Conservation (phyloP, 331 rosid genomes). For the Quercus phellos region DNA sequence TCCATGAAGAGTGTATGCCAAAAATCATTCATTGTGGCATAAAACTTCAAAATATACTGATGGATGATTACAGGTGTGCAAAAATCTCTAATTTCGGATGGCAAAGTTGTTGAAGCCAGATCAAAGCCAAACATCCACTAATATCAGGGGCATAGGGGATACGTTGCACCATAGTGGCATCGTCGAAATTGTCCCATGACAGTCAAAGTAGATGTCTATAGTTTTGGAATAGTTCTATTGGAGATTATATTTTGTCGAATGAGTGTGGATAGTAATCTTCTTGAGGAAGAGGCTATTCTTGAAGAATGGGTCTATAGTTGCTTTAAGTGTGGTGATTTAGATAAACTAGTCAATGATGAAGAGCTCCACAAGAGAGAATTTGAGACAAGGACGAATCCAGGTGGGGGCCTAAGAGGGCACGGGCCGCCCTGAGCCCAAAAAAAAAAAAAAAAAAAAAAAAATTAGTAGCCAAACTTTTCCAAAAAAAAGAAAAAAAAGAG, state of each 20-base stretch:
- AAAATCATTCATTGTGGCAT: slow-evolving; percentile 36
- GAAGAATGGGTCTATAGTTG: slow-evolving; percentile 9
- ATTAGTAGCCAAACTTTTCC: too few relatives aligned
- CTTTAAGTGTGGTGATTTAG: neutral
- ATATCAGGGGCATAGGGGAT: slow-evolving; percentile 15
- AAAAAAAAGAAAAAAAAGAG: too few relatives aligned
- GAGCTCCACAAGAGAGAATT: neutral
- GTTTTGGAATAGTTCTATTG: slow-evolving; percentile 16
- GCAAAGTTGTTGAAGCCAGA: slow-evolving; percentile 21
- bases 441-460: too few relatives aligned
- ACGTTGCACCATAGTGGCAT: slow-evolving; percentile 21
- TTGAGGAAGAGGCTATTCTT: neutral
- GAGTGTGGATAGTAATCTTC: slow-evolving; percentile 1
- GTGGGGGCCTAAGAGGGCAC: too few relatives aligned
- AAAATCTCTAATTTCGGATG: slow-evolving; percentile 26
- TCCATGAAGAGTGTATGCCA: slow-evolving; percentile 29
- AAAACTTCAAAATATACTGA: slow-evolving; percentile 30
- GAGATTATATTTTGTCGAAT: slow-evolving; percentile 13
- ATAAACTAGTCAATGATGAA: slow-evolving; percentile 7
- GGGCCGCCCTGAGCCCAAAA: too few relatives aligned
- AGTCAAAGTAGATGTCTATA: slow-evolving; percentile 17
- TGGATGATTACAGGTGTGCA: slow-evolving; percentile 8
- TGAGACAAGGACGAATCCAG: too few relatives aligned
- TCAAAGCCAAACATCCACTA: slow-evolving; percentile 10
- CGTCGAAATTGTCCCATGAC: neutral